phyloP scores from a whole-genome alignment of 2,329 filamentous ascomycete genomes.

The Beauveria sp. region DNA sequence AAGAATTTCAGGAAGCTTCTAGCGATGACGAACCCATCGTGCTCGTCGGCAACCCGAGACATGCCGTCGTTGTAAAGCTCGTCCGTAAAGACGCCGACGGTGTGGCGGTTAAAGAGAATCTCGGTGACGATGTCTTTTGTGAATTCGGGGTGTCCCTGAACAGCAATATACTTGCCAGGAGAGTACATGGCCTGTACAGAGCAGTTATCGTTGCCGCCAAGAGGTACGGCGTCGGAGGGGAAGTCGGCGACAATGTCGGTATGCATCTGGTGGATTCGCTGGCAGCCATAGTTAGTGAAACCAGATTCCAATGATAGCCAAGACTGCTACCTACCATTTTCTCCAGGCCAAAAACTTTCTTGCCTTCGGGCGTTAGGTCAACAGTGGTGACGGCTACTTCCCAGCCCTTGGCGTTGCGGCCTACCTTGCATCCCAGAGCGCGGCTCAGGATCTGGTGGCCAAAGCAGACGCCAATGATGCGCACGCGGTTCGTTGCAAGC shows the following conservation, averaged over 20 bases:
- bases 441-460: constrained; percentile 79
- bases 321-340: constrained; percentile 36
- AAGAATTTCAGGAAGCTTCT: constrained; percentile 72
- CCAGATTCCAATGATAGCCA: neutral
- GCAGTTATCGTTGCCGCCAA: constrained; percentile 62
- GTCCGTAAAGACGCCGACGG: constrained; percentile 61
- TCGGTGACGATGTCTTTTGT: constrained; percentile 62
- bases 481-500: constrained; percentile 53
- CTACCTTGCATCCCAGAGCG: constrained; percentile 61
- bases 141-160: constrained; percentile 87
- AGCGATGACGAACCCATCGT: constrained; percentile 74
- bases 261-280: constrained; percentile 82
- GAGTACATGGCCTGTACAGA: constrained; percentile 73
- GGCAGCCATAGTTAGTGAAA: neutral
- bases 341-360: constrained; percentile 62
- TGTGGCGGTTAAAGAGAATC: constrained; percentile 57
- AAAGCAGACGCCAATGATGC: constrained; percentile 76
- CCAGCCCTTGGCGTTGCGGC: constrained; percentile 63
- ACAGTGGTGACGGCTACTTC: constrained; percentile 70
- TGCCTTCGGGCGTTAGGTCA: constrained; percentile 60
- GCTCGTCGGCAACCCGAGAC: constrained; percentile 53
- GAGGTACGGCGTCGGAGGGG: constrained; percentile 51
- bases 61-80: constrained; percentile 63
- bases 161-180: constrained; percentile 58
- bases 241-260: constrained; percentile 63